Evolutionary conservation across 129 eudicot genomes (phyloP), one percentile per base, ranked within the genome.

Genomic region (Lactuca sativa): DNA sequence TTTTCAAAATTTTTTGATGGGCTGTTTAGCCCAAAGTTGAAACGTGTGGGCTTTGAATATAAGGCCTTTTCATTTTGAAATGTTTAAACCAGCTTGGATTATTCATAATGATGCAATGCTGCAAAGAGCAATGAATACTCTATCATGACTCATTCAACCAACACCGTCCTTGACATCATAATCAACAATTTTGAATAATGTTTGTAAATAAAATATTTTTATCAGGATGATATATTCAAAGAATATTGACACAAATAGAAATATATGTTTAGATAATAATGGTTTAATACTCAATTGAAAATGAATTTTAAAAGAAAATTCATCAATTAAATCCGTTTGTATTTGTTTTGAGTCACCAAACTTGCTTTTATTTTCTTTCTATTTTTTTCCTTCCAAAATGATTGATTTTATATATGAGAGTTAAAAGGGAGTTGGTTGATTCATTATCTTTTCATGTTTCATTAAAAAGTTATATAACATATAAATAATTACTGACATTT

Each of bases 361-460:
- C 73, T 58, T 33, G 52, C 34, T 55, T 56, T 25, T 25, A 25
- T 25, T 25, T 25, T 25, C 0, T 25, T 25, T 25, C 0, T 1
- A 25, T 25, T 25, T 56, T 66, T 34, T 17, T 16, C 16, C 57
- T 65, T 17, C 5, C 31, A 7, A 56, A 17, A 41, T 32, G 44
- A 18, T 32, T 43, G 61, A 32, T 12, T 32, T 33, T 34, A 65
- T 10, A 47, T 34, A 65, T 10, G 62, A 66, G 48, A 44, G 67
- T 47, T 58, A 48, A 67, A 75, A 74, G 74, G 67, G 69, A 75
- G 79, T 66, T 67, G 51, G 74, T 75, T 75, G 79, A 67, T 60
- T 67, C 79, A 67, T 75, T 49, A 53, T 66, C 79, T 66, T 75
- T 67, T 17, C 79, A 75, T 75, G 68, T 48, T 74, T 57, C 52